Conservation (phyloP, 2,329 filamentous ascomycete species). For the Aspergillus sp. region DNA sequence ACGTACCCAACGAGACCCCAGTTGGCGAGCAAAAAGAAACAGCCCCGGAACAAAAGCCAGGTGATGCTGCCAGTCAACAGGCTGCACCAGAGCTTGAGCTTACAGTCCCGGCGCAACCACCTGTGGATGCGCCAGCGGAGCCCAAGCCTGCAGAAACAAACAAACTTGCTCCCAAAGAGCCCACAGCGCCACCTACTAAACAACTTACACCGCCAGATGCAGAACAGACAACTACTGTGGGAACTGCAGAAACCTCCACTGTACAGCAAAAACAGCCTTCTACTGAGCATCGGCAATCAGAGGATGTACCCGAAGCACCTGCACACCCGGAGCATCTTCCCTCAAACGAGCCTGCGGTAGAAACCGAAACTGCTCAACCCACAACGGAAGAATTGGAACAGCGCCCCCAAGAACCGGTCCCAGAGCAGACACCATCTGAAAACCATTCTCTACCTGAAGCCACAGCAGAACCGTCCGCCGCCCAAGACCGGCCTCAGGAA, state of each 20-base stretch:
- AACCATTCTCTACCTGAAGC: neutral
- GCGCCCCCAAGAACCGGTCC: neutral
- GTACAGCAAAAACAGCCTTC: neutral
- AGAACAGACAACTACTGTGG: neutral
- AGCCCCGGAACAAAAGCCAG: constrained; percentile 3
- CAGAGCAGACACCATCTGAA: neutral
- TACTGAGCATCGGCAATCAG: neutral
- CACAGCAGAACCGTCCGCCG: neutral
- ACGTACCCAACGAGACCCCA: constrained; percentile 8
- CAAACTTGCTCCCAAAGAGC: neutral
- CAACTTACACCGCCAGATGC: neutral
- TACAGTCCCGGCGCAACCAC: neutral
- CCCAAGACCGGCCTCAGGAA: neutral
- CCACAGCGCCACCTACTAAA: constrained; percentile 2
- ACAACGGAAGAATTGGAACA: neutral
- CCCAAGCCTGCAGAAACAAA: neutral
- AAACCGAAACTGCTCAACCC: neutral
- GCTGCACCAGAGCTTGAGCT: neutral
- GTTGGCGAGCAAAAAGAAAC: constrained; percentile 1
- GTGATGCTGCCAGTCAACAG: neutral
- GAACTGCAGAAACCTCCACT: neutral
- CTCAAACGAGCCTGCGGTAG: neutral
- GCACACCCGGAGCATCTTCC: neutral
- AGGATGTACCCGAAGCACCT: constrained; percentile 1
- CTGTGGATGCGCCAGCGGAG: neutral